Base-by-base conservation (phyloP, 768 basidiomycete species). In the Boletus patriciae region DNA sequence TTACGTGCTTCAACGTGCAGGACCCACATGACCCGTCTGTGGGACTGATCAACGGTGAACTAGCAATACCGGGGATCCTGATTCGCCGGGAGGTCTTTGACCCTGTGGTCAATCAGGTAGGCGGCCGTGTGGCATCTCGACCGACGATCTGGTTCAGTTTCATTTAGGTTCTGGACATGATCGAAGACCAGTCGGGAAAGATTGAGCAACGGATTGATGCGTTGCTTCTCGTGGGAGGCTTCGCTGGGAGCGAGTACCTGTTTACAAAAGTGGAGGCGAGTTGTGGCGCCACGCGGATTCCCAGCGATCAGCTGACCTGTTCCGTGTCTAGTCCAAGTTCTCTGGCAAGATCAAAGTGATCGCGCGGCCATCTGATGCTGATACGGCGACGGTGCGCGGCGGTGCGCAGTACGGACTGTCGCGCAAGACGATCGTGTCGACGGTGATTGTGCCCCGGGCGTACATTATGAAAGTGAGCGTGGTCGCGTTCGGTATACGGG, bases 381-480 rank as follows among this genome's bases (percentile, higher is more conserved):
- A 94, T 67, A 93, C 92, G 15, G 93, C 93, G 3, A 94, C 92
- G 1, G 75, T 88, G 54, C 87, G 92, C 52, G 92, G 92, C 44
- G 92, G 89, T n/a, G 92, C 92, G 34, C 83, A 86, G 67, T 94
- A 94, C 70, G 92, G 92, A 23, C 78, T 94, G 25, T 87, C 90
- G 19, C 82, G 85, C 49, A 79, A 84, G 61, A 77, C 84, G 29
- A 80, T 92, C 15, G 92, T 94, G 11, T 91, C 91, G 19, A 89
- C 85, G 44, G 82, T 94, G 50, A 89, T 94, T 52, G 84, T 84
- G 15, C 92, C 92, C 15, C 81, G 86, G 50, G 86, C 90, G 25
- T 95, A 94, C 68, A 82, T 93, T 59, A 91, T 94, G 87, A 90
- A 90, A 78, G 89, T 86, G 63, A 55, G 77, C 52, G 41, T 63